Base-by-base conservation (phyloP, 495 filamentous ascomycete genomes). In the Xylaria bambusicola region DNA sequence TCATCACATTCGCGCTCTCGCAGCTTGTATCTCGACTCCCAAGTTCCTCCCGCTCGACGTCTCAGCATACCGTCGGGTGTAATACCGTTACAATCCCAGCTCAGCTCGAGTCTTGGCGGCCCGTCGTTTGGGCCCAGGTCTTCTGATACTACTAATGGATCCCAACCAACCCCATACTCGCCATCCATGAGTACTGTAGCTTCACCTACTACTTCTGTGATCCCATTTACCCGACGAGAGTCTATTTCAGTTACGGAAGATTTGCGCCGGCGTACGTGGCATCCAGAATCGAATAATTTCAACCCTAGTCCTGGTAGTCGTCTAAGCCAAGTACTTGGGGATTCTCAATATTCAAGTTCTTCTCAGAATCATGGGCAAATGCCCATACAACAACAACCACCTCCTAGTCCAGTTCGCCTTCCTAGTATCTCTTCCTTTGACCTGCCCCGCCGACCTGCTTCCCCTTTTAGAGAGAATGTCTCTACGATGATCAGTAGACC, bases 221-320 rank as follows among this genome's bases (percentile, higher is more conserved):
- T 89, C 6, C 81, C 86, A 10, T 38, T 38, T 15, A 38, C 3
- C 3, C 79, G 89, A 27, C 68, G 77, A 31, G 89, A 95, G 42
- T 84, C 84, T 1, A 68, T 75, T 1, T 77, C 84, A 4, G 78
- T 72, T 64, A 77, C 82, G 59, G 86, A 90, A 21, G 89, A 92
- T 48, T 86, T 86, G 83, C 85, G 91, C 60, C 76, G 92, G 57
- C 80, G 91, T 47, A 97, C 92, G 7, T 97, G 92, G 92, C 92
- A 97, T 75, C 91, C 90, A 3, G 89, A 89, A 24, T 89, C 86
- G 0, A 87, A 87, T 33, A 75, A 78, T 29, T 77, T 69, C 52
- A 75, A 66, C 52, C 61, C 66, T 15, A 68, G 70, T 17, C 61
- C 53, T 18, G 58, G 69, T 15, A 83, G 78, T 53, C 66, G 78